A percentile compares a stretch with the other conserved stretches of the same genome.
phyloP scores from a whole-genome alignment of 768 basidiomycete species.

The Auriculariales sp. region DNA sequence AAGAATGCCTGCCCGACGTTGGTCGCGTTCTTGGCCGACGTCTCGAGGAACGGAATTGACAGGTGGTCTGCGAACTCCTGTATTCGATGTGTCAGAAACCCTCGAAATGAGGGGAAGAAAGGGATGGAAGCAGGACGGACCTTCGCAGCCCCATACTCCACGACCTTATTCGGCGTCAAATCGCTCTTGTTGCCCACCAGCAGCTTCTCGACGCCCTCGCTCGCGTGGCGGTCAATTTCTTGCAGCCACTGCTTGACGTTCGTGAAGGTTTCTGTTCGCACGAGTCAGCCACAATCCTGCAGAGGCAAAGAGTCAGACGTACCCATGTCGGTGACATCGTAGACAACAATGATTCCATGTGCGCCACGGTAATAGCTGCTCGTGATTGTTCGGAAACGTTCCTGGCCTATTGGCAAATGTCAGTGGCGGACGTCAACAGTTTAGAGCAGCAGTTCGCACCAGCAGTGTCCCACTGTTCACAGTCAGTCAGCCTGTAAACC shows the following conservation, averaged over 20 bases:
- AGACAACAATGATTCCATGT: slow-evolving; percentile 97
- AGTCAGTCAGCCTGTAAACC: slow-evolving; percentile 16
- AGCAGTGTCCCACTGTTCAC: slow-evolving; percentile 87
- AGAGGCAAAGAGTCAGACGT: background rate
- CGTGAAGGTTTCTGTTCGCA: slow-evolving; percentile 67
- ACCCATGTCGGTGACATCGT: slow-evolving; percentile 94
- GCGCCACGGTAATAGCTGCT: slow-evolving; percentile 99
- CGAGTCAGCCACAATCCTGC: slow-evolving; percentile 13
- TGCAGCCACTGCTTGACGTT: slow-evolving; percentile 94
- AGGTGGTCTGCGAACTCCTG: slow-evolving; percentile 95
- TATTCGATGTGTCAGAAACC: background rate
- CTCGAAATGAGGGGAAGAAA: background rate
- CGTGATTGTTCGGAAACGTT: slow-evolving; percentile 97
- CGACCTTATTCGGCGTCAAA: slow-evolving; percentile 90
- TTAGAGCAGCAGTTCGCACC: slow-evolving; percentile 27
- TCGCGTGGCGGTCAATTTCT: slow-evolving; percentile 90
- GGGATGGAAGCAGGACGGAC: slow-evolving; percentile 26
- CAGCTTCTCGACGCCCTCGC: slow-evolving; percentile 96
- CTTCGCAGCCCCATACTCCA: slow-evolving; percentile 80
- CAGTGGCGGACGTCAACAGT: background rate
- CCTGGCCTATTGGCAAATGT: slow-evolving; percentile 52
- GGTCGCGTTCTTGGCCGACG: slow-evolving; percentile 96
- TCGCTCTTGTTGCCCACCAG: slow-evolving; percentile 99
- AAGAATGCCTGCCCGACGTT: slow-evolving; percentile 99
- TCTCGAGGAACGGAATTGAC: slow-evolving; percentile 90